Conservation (phyloP, 106 monocot genomes). For the Acorus gramineus region DNA sequence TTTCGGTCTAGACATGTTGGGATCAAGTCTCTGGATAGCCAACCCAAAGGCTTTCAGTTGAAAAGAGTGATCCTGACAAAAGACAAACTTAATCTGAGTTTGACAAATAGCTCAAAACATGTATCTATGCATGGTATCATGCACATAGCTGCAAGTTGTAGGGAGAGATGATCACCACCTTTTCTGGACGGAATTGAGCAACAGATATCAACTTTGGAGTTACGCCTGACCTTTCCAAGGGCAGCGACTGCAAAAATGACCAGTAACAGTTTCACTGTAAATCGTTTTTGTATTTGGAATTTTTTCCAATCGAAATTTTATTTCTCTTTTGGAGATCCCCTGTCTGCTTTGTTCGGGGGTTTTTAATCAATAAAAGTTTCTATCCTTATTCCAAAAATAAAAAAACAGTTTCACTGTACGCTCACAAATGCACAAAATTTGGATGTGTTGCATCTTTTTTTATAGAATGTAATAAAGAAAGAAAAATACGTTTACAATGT, state of each 20-base stretch:
- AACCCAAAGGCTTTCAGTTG: constrained; percentile 81
- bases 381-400: too few species aligned
- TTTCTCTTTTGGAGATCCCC: too few species aligned
- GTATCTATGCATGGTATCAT: background rate
- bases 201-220: constrained; percentile 63
- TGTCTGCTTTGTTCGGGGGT: too few species aligned
- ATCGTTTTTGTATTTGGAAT: too few species aligned
- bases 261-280: too few species aligned
- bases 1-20: constrained; percentile 46
- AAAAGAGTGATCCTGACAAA: constrained; percentile 62
- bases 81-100: background rate
- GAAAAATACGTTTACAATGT: too few species aligned
- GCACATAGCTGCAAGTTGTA: background rate
- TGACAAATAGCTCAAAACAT: background rate
- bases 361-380: too few species aligned
- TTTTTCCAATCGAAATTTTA: too few species aligned
- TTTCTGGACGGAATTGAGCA: constrained; percentile 95
- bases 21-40: constrained; percentile 48
- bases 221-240: constrained; percentile 47
- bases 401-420: too few species aligned
- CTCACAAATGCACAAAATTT: too few species aligned
- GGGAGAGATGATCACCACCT: constrained; percentile 25
- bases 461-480: too few species aligned
- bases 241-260: constrained; percentile 36
- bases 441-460: too few species aligned